Evolutionary conservation across 169 alveolate genomes (phyloP), one percentile per base, ranked within the genome.

Genomic region (Neospora caninum): DNA sequence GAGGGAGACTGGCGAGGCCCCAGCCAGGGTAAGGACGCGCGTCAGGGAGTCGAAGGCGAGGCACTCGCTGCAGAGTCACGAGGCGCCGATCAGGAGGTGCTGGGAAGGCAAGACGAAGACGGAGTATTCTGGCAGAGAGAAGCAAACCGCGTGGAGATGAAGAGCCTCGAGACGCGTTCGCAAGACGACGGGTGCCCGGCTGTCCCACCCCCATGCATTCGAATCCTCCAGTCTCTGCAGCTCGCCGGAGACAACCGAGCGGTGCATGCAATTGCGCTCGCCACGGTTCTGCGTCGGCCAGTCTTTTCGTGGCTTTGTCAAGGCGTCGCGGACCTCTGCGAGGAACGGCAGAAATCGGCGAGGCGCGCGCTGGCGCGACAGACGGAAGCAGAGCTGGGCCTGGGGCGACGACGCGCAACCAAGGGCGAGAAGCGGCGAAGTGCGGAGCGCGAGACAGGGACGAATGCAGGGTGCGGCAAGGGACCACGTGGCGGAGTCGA

Each of bases 131-230:
- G 73, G 73, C 73, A 29, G 73, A 64, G 20, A 27, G 73, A 9
- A 64, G 73, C 16, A 64, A 29, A 16, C 4, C 31, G 73, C 34
- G 20, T 9, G 73, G 31, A 16, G 73, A 64, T 29, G 31, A 64
- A 64, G 73, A 27, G 7, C n/a, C 22, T 49, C n/a, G 58, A 4
- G 58, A 49, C 13, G 58, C 13, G 0, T 4, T 64, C 73, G 4
- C 34, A 4, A 64, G n/a, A 64, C 73, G 73, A 22, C n/a, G 73
- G n/a, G 34, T 43, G 95, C 87, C 87, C 69, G 31, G 95, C 95
- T 20, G 95, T 93, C 45, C 84, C 84, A 10, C 95, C 95, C 36
- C 95, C 93, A 4, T 93, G 95, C 83, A 70, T 82, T 54, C 88
- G 95, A 1, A 93, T 93, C 20, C 80, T 93, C 64, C 95, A 93